A percentile compares a stretch with the other conserved stretches of the same genome.
These are phyloP conservation scores for Porcisia hertigi DNA, from an alignment of 208 protist species.

Conservation along the genomic window DNA sequence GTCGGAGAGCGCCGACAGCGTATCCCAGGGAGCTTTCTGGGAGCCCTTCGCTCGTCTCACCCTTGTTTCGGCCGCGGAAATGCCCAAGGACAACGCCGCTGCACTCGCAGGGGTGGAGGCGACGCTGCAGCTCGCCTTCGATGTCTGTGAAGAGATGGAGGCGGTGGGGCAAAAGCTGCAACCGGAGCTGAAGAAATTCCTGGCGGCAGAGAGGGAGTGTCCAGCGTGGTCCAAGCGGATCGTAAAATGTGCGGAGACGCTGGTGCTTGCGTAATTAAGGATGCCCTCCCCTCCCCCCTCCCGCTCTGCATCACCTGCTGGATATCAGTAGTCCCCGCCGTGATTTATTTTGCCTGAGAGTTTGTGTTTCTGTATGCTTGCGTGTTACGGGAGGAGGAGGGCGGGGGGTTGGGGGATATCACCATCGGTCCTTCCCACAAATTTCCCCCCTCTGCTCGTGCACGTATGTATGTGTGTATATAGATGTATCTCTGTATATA, in stretches of 20 bases:
- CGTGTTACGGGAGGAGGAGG: not conserved
- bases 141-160: constrained; percentile 64
- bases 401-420: not conserved
- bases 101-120: constrained; percentile 10
- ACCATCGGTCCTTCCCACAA: not conserved
- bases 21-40: constrained; percentile 57
- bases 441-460: not conserved
- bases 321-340: not conserved
- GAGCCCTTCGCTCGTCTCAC: constrained; percentile 49
- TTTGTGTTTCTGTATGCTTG: not conserved
- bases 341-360: not conserved
- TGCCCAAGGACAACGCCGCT: not conserved
- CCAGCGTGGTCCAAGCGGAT: constrained; percentile 43
- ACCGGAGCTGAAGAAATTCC: constrained; percentile 38
- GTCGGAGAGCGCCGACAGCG: constrained; percentile 23
- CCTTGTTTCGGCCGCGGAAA: constrained; percentile 25
- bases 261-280: constrained; percentile 12
- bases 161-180: constrained; percentile 33
- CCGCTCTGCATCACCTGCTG: constrained; percentile 4
- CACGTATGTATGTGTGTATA: too few relatives aligned
- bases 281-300: not conserved
- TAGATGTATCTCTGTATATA: not conserved
- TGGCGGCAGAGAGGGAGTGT: constrained; percentile 14
- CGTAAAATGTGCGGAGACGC: constrained; percentile 45
- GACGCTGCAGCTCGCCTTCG: constrained; percentile 37